Conservation (phyloP, 257 asterid genomes). For the Voacanga thouarsii region DNA sequence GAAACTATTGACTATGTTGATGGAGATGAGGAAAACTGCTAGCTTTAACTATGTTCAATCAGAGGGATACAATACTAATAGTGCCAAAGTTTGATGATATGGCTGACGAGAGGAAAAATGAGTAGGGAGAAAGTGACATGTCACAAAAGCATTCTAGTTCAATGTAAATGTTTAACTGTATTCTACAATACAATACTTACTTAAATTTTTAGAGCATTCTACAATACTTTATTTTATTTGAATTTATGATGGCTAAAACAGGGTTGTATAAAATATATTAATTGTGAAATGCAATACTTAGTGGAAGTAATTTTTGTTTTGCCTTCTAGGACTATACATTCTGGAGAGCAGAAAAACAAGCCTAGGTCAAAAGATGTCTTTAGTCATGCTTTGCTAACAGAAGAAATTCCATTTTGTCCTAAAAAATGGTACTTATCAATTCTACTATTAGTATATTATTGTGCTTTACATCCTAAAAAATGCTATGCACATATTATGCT, state of each 20-base stretch:
- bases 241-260: neutral
- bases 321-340: constrained; percentile 47
- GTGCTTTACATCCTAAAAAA: too few species aligned
- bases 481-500: too few species aligned
- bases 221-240: constrained; percentile 3
- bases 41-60: constrained; percentile 97
- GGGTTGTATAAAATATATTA: neutral
- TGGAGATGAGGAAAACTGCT: constrained; percentile 97
- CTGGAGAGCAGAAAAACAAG: constrained; percentile 66
- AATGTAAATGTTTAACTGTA: constrained; percentile 38
- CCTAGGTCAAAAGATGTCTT: constrained; percentile 76
- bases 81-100: constrained; percentile 96
- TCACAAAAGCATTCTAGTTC: constrained; percentile 47
- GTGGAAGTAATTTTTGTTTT: constrained; percentile 7
- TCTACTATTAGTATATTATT: too few species aligned
- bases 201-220: too few species aligned
- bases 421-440: constrained; percentile 96
- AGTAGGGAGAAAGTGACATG: constrained; percentile 28
- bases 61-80: constrained; percentile 93
- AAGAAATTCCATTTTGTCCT: constrained; percentile 93
- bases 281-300: constrained; percentile 17
- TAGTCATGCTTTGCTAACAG: constrained; percentile 91
- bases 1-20: constrained; percentile 36
- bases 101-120: constrained; percentile 56
- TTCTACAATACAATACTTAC: too few species aligned